Percentiles rank a stretch among this genome's conserved stretches.
These are phyloP conservation scores for Pneumocystis canis DNA, from an alignment of 1,139 yeast species.

Conservation along the genomic window DNA sequence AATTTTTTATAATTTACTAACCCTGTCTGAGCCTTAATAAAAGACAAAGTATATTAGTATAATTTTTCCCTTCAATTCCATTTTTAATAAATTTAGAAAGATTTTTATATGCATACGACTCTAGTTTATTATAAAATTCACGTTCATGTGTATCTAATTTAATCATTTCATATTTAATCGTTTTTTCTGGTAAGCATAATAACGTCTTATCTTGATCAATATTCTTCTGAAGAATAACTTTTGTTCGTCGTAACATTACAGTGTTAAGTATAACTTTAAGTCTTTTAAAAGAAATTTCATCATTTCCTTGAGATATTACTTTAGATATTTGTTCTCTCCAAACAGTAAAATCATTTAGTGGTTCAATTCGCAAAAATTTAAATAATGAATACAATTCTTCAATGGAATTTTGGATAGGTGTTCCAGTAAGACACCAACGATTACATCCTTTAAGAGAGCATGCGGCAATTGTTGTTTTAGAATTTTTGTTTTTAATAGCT, in stretches of 20 bases:
- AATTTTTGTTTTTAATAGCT: conserved; percentile 62
- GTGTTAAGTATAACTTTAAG: conserved; percentile 66
- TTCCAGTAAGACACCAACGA: conserved; percentile 80
- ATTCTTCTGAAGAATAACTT: conserved; percentile 38
- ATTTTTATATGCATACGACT: conserved; percentile 48
- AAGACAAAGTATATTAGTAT: conserved; percentile 66
- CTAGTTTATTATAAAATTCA: conserved; percentile 51
- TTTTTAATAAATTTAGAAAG: conserved; percentile 42
- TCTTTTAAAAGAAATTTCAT: conserved; percentile 37
- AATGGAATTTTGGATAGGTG: conserved; percentile 82
- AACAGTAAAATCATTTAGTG: conserved; percentile 32
- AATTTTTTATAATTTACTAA: conserved; percentile 46
- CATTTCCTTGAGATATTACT: conserved; percentile 35
- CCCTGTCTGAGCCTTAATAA: conserved; percentile 70
- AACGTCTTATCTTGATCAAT: conserved; percentile 44
- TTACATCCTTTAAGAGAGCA: conserved; percentile 42
- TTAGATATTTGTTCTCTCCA: conserved; percentile 46
- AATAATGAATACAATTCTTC: conserved; percentile 68
- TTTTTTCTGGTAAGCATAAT: conserved; percentile 62
- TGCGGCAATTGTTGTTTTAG: conserved; percentile 70
- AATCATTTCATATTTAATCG: conserved; percentile 50
- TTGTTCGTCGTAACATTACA: conserved; percentile 64
- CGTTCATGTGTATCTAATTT: conserved; percentile 52
- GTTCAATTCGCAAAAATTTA: conserved; percentile 51
- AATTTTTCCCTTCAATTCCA: conserved; percentile 54